Base-by-base conservation (phyloP, 768 basidiomycete species). In the Russula earlei region DNA sequence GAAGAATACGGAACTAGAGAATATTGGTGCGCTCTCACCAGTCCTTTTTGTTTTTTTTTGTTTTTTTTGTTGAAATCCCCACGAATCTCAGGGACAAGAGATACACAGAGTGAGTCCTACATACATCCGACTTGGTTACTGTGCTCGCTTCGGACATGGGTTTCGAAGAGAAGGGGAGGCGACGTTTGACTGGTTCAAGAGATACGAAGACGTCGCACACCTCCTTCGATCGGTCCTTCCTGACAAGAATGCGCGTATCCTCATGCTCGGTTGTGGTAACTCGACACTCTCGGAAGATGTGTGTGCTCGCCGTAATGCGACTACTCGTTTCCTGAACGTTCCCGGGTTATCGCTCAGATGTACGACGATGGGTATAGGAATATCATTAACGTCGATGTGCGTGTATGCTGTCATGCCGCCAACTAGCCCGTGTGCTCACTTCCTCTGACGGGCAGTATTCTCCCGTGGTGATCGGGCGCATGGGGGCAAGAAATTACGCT, bases 261-360 rank as follows among this genome's bases (percentile, higher is more conserved):
- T 91, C 43, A 85, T 92, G 77, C 80, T 92, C 17, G 87, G 87
- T 52, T 91, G 89, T 65, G 89, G 90, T 10, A 91, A 91, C 68
- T 88, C 89, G 3, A 86, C 70, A 53, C 70, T 91, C 38, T 87
- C 87, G 10, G 83, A 89, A 69, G 82, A 90, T 56, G 87, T 88
- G 60, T 17, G 36, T 33, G 10, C 3, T 34, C 20, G 38, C 14
- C 34, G 22, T 37, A 12, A 34, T 10, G 19, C 25, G 24, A 25
- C 33, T 5, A 22, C 19, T 34, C 17, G 22, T 15, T 7, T n/a
- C 8, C 14, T 7, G 12, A 42, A 14, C 29, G 6, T 31, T 1
- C 31, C 19, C 37, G 27, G 27, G 19, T 3, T 19, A 29, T 17
- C 31, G 9, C 17, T 24, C 27, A 91, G 85, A 87, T 92, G 87